phyloP scores from a whole-genome alignment of 2,329 filamentous ascomycete species.

The Diaporthe longicolla region DNA sequence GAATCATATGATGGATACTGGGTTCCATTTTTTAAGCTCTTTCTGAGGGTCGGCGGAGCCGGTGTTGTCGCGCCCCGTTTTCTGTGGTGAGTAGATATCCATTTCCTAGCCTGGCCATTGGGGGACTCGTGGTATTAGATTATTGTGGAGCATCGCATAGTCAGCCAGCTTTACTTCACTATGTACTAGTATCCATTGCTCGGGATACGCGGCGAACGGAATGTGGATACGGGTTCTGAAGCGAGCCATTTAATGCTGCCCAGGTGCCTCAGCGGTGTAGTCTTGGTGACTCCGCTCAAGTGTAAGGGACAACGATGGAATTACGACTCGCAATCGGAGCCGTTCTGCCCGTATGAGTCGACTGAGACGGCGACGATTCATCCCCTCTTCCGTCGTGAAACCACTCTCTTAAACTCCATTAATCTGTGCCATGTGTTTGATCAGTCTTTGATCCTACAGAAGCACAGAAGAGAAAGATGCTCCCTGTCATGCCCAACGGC shows the following conservation, averaged over 20 bases:
- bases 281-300: neutral
- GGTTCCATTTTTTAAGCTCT: conserved; percentile 30
- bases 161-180: neutral
- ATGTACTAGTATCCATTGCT: neutral
- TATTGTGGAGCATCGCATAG: neutral
- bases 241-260: conserved; percentile 1
- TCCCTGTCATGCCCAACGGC: neutral
- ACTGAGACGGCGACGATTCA: conserved; percentile 27
- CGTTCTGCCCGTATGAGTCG: conserved; percentile 23
- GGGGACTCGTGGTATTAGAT: neutral
- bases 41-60: conserved; percentile 26
- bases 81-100: neutral
- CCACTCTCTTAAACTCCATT: neutral
- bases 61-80: conserved; percentile 9
- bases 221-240: neutral
- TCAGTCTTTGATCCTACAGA: neutral
- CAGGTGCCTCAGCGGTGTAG: conserved; percentile 19
- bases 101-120: neutral
- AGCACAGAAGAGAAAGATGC: neutral
- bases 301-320: neutral
- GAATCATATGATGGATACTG: neutral
- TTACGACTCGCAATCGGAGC: conserved; percentile 10
- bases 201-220: neutral
- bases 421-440: conserved; percentile 12
- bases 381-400: conserved; percentile 1